Evolutionary conservation across 768 basidiomycete species (phyloP).

Genomic region (Hemileccinum rubropunctum): DNA sequence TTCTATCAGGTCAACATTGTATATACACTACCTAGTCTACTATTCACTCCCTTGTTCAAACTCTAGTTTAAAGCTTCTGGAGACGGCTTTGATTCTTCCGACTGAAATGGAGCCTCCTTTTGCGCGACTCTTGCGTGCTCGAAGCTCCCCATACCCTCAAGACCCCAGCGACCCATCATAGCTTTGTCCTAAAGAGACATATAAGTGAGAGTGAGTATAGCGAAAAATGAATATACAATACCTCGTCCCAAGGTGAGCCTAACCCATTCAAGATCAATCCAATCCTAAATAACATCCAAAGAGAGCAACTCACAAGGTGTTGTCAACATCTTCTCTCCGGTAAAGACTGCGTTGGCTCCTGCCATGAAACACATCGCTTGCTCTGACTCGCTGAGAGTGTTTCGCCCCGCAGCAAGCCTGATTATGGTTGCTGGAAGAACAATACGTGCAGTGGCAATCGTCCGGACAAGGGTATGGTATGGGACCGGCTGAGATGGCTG

Average conservation of each 20-base stretch:
- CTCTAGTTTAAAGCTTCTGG: neutral
- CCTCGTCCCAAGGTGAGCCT: slow-evolving; percentile 96
- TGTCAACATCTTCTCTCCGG: slow-evolving; percentile 97
- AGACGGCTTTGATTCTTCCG: slow-evolving; percentile 1
- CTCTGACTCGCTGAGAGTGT: slow-evolving; percentile 83
- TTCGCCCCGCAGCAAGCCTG: slow-evolving; percentile 90
- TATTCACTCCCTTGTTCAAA: neutral
- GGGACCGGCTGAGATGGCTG: slow-evolving; percentile 59
- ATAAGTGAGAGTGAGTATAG: neutral
- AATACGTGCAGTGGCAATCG: slow-evolving; percentile 93
- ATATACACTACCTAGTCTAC: neutral
- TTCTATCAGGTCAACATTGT: neutral
- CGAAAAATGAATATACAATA: slow-evolving; percentile 25
- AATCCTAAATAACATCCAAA: neutral
- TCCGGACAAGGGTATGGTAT: slow-evolving; percentile 83
- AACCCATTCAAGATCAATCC: slow-evolving; percentile 9
- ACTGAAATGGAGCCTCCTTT: slow-evolving; percentile 43
- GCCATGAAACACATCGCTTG: slow-evolving; percentile 99
- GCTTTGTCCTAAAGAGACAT: slow-evolving; percentile 66
- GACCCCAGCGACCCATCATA: slow-evolving; percentile 92
- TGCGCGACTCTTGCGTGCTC: slow-evolving; percentile 62
- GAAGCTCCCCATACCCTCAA: slow-evolving; percentile 89
- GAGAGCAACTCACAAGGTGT: slow-evolving; percentile 74
- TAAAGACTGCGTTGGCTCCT: slow-evolving; percentile 97
- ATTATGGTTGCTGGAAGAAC: slow-evolving; percentile 92